Percentiles rank a stretch among this genome's conserved stretches.
These are phyloP conservation scores for Farysia itapuensis DNA, from an alignment of 1,284 basidiomycete genomes.

Conservation along the genomic window DNA sequence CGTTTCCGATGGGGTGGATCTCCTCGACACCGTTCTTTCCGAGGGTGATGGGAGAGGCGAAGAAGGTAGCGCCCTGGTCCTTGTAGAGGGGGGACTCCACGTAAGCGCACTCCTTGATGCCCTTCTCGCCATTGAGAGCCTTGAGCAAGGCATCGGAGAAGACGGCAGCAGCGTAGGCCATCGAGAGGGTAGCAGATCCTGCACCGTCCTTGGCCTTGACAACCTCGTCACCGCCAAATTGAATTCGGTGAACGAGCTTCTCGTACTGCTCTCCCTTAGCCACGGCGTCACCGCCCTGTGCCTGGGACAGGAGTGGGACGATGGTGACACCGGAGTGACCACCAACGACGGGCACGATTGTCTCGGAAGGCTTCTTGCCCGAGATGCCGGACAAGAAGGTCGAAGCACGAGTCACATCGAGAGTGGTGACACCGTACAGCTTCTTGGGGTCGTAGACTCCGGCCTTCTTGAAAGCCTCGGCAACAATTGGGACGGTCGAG, in stretches of 20 bases:
- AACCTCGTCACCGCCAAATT: constrained; percentile 93
- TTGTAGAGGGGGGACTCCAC: constrained; percentile 79
- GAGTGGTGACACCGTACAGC: constrained; percentile 82
- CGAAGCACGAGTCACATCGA: constrained; percentile 92
- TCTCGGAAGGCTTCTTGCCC: constrained; percentile 64
- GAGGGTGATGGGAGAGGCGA: constrained; percentile 54
- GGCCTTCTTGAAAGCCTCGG: constrained; percentile 85
- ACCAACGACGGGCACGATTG: constrained; percentile 87
- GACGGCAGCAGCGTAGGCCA: constrained; percentile 72
- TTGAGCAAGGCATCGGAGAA: constrained; percentile 74
- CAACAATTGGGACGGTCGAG: constrained; percentile 93
- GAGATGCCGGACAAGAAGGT: constrained; percentile 82
- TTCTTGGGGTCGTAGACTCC: constrained; percentile 83
- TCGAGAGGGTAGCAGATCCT: constrained; percentile 82
- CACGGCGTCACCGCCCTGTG: constrained; percentile 67
- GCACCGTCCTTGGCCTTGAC: constrained; percentile 88
- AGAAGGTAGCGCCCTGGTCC: constrained; percentile 67
- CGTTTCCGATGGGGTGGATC: constrained; percentile 56
- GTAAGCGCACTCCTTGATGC: constrained; percentile 80
- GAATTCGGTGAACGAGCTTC: constrained; percentile 71
- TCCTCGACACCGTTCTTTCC: constrained; percentile 56
- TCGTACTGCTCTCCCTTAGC: constrained; percentile 66
- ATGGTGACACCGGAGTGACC: constrained; percentile 97
- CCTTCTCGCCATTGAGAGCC: constrained; percentile 84
- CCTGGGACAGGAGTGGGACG: constrained; percentile 91